These are phyloP conservation scores for Allantophomopsis cytisporea DNA, from an alignment of 2,329 filamentous ascomycete species.

Conservation along the genomic window DNA sequence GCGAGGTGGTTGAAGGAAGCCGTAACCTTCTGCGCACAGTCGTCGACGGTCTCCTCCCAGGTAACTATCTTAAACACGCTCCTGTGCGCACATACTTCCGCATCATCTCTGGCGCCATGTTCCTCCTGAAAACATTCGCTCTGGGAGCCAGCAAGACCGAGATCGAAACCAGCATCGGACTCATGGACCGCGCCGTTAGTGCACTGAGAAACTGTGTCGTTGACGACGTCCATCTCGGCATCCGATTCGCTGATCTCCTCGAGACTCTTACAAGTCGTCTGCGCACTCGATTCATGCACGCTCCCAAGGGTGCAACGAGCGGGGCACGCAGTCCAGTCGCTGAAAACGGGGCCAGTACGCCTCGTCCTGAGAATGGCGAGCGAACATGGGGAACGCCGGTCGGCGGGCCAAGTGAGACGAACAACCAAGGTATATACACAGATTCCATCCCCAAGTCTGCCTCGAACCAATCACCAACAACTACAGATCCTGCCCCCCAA, in stretches of 20 bases:
- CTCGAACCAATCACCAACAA: not conserved
- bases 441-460: not conserved
- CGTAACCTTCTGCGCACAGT: slow-evolving; percentile 66
- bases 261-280: slow-evolving; percentile 64
- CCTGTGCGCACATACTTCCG: slow-evolving; percentile 78
- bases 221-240: slow-evolving; percentile 76
- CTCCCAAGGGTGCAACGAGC: slow-evolving; percentile 27
- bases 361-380: slow-evolving; percentile 8
- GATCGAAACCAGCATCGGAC: slow-evolving; percentile 58
- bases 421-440: not conserved
- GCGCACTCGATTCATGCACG: slow-evolving; percentile 61
- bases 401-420: not conserved
- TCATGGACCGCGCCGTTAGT: slow-evolving; percentile 64
- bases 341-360: slow-evolving; percentile 16
- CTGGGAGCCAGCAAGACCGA: slow-evolving; percentile 68
- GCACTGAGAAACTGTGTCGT: slow-evolving; percentile 68
- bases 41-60: slow-evolving; percentile 61
- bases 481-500: slow-evolving; percentile 24
- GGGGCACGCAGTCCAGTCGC: slow-evolving; percentile 14
- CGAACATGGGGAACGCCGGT: not conserved
- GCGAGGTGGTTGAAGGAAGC: slow-evolving; percentile 64
- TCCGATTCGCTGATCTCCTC: slow-evolving; percentile 71
- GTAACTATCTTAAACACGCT: slow-evolving; percentile 67
- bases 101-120: slow-evolving; percentile 77
- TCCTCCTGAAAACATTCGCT: slow-evolving; percentile 73